Percentiles rank a stretch among this genome's conserved stretches.
These are phyloP conservation scores for Alternaria consortialis DNA, from an alignment of 2,329 filamentous ascomycete genomes.

Conservation along the genomic window DNA sequence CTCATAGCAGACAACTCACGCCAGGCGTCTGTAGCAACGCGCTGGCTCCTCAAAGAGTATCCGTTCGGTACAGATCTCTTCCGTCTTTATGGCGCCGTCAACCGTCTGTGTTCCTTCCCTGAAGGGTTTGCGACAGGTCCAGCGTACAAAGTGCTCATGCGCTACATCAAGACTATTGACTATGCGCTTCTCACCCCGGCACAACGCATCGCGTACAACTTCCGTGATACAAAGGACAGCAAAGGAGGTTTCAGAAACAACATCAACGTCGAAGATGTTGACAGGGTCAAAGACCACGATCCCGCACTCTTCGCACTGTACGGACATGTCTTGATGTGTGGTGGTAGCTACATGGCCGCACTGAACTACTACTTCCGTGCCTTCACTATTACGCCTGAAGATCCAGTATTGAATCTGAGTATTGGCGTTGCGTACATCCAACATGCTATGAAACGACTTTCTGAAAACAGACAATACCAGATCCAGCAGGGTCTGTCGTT, in stretches of 20 bases:
- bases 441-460: constrained; percentile 86
- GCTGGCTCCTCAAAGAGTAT: constrained; percentile 85
- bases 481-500: constrained; percentile 87
- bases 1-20: constrained; percentile 80
- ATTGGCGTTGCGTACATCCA: constrained; percentile 82
- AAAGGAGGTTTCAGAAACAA: constrained; percentile 51
- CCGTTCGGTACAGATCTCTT: constrained; percentile 83
- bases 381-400: constrained; percentile 74
- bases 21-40: constrained; percentile 75
- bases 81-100: constrained; percentile 81
- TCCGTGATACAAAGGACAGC: constrained; percentile 45
- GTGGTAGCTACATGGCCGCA: constrained; percentile 82
- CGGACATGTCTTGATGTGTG: constrained; percentile 86
- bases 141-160: constrained; percentile 88
- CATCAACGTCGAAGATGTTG: constrained; percentile 51
- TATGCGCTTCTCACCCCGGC: constrained; percentile 66
- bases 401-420: constrained; percentile 80
- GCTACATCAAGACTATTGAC: constrained; percentile 92
- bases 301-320: constrained; percentile 86
- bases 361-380: constrained; percentile 83
- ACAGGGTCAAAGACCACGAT: constrained; percentile 63
- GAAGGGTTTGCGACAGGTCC: constrained; percentile 79
- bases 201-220: constrained; percentile 56
- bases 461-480: constrained; percentile 87
- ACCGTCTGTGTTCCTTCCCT: constrained; percentile 77